Evolutionary conservation across 257 asterid genomes (phyloP).

Genomic region (Voacanga thouarsii): DNA sequence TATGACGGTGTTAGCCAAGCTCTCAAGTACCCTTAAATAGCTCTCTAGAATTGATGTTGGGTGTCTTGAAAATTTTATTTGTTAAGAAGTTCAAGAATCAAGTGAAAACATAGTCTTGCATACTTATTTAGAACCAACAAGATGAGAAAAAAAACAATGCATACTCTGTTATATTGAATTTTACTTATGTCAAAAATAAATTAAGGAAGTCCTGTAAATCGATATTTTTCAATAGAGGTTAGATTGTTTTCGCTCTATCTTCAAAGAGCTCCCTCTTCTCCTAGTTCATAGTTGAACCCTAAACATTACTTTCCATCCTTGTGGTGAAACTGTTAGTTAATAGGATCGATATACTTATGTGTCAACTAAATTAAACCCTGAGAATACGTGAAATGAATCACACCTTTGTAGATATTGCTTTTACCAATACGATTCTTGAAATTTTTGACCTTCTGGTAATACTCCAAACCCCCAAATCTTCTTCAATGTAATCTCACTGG

Average conservation of each 20-base stretch:
- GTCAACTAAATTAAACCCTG: no score
- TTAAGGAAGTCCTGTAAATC: slow-evolving; percentile 76
- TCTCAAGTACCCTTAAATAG: slow-evolving; percentile 81
- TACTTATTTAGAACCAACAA: not conserved
- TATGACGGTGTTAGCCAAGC: slow-evolving; percentile 78
- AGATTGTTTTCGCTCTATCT: slow-evolving; percentile 74
- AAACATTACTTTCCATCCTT: slow-evolving; percentile 60
- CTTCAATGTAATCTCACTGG: no score
- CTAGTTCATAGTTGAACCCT: slow-evolving; percentile 70
- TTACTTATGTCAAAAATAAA: slow-evolving; percentile 85
- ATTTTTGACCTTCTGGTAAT: no score
- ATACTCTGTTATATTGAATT: slow-evolving; percentile 67
- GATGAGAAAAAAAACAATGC: not conserved
- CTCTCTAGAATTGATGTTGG: slow-evolving; percentile 73
- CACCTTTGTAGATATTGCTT: no score
- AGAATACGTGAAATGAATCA: no score
- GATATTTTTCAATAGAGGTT: slow-evolving; percentile 59
- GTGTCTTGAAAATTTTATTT: slow-evolving; percentile 41
- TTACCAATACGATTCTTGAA: no score
- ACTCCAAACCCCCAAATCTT: no score
- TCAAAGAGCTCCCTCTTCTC: slow-evolving; percentile 88
- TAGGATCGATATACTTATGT: no score
- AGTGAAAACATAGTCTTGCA: not conserved
- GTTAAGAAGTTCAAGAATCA: not conserved
- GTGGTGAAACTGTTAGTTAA: no score